Evolutionary conservation across 2,329 filamentous ascomycete species (phyloP), one percentile per base, ranked within the genome.

Genomic region (Cladosporium sp.): DNA sequence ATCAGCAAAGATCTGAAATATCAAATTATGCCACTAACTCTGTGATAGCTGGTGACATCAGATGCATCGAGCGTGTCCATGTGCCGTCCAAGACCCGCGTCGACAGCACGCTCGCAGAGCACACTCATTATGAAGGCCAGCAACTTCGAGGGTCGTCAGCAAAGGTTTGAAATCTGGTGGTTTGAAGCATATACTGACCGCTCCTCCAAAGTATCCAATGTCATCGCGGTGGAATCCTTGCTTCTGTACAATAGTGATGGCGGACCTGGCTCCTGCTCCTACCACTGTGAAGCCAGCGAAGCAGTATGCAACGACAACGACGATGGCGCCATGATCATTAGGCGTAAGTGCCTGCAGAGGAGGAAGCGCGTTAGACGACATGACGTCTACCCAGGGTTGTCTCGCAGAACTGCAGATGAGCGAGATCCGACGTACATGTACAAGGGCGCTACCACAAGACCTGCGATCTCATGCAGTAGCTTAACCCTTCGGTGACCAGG

Each of bases 221-320:
- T 67, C 65, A 56, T 67, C 65, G 29, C 35, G 26, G 26, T 56
- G 49, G 29, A 67, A 53, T 4, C 40, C 60, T 21, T 65, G 62
- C 50, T 67, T 64, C 44, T 64, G 64, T 28, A 29, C 56, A 16
- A 67, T 8, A 3, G 65, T 67, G 29, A 65, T 55, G 37, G 44
- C 53, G 2, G 60, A 18, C 5, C 65, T 49, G 23, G 63, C 64
- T 16, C 28, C 21, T 12, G 62, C 28, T 5, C 44, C 53, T 12
- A 67, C 60, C 16, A 67, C 21, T 4, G 65, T 67, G 52, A 67
- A 64, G 3, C 62, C 44, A 11, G 65, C 65, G 7, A 62, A 55
- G 28, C 63, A 64, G 55, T 65, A 67, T n/a, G 60, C 61, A 11
- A 64, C 16, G 29, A 67, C 65, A 10, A 67, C 65, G 10, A 55